Percentiles rank a stretch among this genome's conserved stretches.
phyloP scores from a whole-genome alignment of 192 early-diverging fungal species.

The Lobosporangium transversale region DNA sequence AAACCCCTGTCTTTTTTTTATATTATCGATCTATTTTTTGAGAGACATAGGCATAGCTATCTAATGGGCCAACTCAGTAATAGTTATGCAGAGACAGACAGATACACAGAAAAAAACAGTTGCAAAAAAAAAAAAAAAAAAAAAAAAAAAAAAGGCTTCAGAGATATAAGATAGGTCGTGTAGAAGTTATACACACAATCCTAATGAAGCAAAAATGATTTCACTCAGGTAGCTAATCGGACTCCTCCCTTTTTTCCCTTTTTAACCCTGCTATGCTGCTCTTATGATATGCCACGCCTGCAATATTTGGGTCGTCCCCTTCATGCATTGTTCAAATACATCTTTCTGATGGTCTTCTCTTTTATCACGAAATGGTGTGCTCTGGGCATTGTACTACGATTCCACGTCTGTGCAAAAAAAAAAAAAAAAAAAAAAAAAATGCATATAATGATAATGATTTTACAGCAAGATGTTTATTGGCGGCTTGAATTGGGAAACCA shows the following conservation, averaged over 20 bases:
- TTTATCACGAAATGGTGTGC: no score
- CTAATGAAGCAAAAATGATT: constrained; percentile 18
- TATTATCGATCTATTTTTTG: no score
- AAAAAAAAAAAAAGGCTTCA: constrained; percentile 1
- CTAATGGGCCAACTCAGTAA: not conserved
- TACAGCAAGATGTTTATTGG: constrained; percentile 46
- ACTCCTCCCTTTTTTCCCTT: not conserved
- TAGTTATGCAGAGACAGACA: not conserved
- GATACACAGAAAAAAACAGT: not conserved
- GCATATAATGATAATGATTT: no score
- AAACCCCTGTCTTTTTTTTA: no score
- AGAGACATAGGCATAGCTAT: not conserved
- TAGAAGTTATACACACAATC: constrained; percentile 19
- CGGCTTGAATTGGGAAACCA: constrained; percentile 85
- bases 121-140: not conserved
- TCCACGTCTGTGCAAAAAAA: no score
- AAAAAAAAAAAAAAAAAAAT: no score
- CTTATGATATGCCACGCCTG: no score
- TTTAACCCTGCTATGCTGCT: constrained; percentile 32
- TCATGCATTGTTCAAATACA: no score
- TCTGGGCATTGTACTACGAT: no score
- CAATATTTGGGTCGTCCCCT: no score
- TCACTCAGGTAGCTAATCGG: constrained; percentile 6
- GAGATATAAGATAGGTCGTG: constrained; percentile 42
- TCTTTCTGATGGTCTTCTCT: no score